phyloP scores from a whole-genome alignment of 805 yeast genomes.

The Kazachstania kunashirensis region DNA sequence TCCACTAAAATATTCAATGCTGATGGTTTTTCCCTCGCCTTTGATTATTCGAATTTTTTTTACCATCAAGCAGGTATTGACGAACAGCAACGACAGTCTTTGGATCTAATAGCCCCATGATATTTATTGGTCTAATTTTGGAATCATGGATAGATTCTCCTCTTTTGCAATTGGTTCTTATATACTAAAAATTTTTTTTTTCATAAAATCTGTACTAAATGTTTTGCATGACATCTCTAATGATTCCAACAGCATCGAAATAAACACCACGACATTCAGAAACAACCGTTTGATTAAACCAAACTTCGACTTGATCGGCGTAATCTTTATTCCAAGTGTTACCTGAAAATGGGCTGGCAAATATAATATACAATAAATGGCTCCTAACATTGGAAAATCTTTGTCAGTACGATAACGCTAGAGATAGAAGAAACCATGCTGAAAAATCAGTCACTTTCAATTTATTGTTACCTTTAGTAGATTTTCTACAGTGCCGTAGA shows the following conservation, averaged over 20 bases:
- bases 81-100: slow-evolving; percentile 62
- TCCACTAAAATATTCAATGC: too few relatives aligned
- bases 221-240: slow-evolving; percentile 98
- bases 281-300: slow-evolving; percentile 94
- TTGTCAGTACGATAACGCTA: slow-evolving; percentile 71
- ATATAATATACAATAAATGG: slow-evolving; percentile 77
- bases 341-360: slow-evolving; percentile 76
- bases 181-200: slow-evolving; percentile 87
- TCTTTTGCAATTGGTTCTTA: slow-evolving; percentile 83
- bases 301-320: slow-evolving; percentile 71
- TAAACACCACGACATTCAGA: slow-evolving; percentile 98
- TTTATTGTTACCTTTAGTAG: slow-evolving; percentile 34
- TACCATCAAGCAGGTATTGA: slow-evolving; percentile 84
- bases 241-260: slow-evolving; percentile 87
- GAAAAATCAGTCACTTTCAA: slow-evolving; percentile 51
- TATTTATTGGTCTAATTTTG: slow-evolving; percentile 81
- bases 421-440: slow-evolving; percentile 53
- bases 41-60: slow-evolving; percentile 11
- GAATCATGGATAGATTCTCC: slow-evolving; percentile 89
- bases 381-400: slow-evolving; percentile 59
- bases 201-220: slow-evolving; percentile 80
- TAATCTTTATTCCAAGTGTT: slow-evolving; percentile 82
- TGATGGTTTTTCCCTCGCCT: background rate
- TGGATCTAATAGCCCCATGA: slow-evolving; percentile 56
- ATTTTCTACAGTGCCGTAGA: slow-evolving; percentile 48